These are phyloP conservation scores for Fusarium lateritium DNA, from an alignment of 2,329 filamentous ascomycete genomes.

Conservation along the genomic window DNA sequence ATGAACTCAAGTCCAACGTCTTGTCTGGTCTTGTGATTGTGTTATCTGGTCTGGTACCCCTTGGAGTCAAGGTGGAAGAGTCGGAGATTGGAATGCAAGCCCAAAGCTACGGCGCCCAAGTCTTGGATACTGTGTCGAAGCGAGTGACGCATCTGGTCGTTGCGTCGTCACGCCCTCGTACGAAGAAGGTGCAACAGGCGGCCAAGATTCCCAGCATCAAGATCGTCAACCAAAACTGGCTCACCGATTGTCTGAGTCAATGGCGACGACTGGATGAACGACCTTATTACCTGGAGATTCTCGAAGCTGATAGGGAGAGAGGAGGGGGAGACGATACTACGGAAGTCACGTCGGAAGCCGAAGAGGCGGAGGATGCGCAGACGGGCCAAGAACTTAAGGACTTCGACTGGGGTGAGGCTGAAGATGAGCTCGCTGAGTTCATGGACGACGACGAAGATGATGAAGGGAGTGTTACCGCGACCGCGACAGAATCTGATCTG, in stretches of 20 bases:
- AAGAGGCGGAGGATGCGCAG: constrained; percentile 51
- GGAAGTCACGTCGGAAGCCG: constrained; percentile 51
- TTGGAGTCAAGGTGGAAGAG: constrained; percentile 82
- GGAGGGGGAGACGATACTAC: constrained; percentile 52
- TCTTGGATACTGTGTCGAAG: constrained; percentile 69
- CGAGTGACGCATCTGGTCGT: constrained; percentile 83
- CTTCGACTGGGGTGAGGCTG: constrained; percentile 74
- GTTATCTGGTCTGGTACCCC: constrained; percentile 89
- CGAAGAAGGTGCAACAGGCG: constrained; percentile 91
- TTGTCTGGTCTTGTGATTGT: constrained; percentile 84
- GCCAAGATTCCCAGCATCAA: constrained; percentile 84
- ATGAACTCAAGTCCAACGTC: constrained; percentile 82
- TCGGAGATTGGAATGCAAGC: constrained; percentile 93
- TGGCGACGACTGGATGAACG: constrained; percentile 87
- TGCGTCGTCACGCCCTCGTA: constrained; percentile 79
- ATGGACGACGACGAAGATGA: constrained; percentile 70
- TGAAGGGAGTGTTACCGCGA: constrained; percentile 48
- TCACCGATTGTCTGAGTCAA: constrained; percentile 85
- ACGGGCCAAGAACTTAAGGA: constrained; percentile 63
- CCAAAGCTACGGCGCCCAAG: constrained; percentile 83
- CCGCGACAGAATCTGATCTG: constrained; percentile 46
- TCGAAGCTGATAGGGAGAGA: constrained; percentile 73
- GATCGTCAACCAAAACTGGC: constrained; percentile 93
- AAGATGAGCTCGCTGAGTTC: constrained; percentile 84
- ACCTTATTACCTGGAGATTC: constrained; percentile 82